Conservation (phyloP, 306 rosid species). For the Sesbania bispinosa region DNA sequence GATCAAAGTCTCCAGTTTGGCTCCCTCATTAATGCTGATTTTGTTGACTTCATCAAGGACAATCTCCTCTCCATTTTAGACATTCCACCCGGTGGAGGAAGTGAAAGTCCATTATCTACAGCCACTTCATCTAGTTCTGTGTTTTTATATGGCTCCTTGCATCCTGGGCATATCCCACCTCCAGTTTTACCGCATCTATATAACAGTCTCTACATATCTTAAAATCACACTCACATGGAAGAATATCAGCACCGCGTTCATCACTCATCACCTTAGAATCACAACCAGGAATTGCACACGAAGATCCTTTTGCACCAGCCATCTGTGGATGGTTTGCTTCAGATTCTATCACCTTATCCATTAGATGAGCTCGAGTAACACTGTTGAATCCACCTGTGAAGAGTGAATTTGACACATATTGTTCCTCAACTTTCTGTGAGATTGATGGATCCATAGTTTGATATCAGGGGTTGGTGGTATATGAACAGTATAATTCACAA, state of each 20-base stretch:
- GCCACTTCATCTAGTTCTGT: slow-evolving; percentile 71
- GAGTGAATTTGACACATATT: slow-evolving; percentile 77
- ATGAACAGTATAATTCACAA: slow-evolving; percentile 73
- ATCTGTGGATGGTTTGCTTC: slow-evolving; percentile 91
- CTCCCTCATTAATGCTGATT: slow-evolving; percentile 74
- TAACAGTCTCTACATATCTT: slow-evolving; percentile 90
- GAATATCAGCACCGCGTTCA: slow-evolving; percentile 76
- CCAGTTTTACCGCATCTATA: slow-evolving; percentile 73
- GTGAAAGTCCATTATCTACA: slow-evolving; percentile 54
- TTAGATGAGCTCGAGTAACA: slow-evolving; percentile 81
- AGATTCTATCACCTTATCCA: slow-evolving; percentile 90
- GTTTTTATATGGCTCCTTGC: slow-evolving; percentile 82
- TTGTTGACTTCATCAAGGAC: slow-evolving; percentile 87
- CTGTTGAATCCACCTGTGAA: slow-evolving; percentile 89
- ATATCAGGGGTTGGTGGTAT: slow-evolving; percentile 85
- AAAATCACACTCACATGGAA: slow-evolving; percentile 94
- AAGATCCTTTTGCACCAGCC: slow-evolving; percentile 93
- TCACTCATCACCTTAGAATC: slow-evolving; percentile 96
- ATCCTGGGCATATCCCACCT: slow-evolving; percentile 77
- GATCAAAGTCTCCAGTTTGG: slow-evolving; percentile 91
- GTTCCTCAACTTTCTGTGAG: slow-evolving; percentile 91
- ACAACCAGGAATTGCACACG: slow-evolving; percentile 84
- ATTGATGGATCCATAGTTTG: slow-evolving; percentile 87
- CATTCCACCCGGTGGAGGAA: slow-evolving; percentile 65
- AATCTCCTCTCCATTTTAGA: slow-evolving; percentile 86